A percentile compares a stretch with the other conserved stretches of the same genome.
Conservation (phyloP, 2,329 filamentous ascomycete genomes). For the Colletotrichum sp. region DNA sequence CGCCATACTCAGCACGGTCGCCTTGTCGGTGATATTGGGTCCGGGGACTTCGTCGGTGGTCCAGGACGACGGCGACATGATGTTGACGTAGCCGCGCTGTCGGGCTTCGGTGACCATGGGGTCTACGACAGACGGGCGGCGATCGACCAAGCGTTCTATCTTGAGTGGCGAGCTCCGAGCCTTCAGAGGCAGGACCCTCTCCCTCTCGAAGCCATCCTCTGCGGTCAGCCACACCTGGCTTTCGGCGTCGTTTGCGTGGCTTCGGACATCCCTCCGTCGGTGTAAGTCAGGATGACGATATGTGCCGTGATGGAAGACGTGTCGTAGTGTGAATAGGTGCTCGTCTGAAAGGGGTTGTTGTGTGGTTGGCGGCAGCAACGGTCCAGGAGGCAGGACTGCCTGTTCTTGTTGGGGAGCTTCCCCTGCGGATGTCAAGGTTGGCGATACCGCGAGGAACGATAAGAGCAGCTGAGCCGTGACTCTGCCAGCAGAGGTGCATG, state of each 20-base stretch:
- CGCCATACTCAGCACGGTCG: constrained; percentile 83
- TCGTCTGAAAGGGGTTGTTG: constrained; percentile 55
- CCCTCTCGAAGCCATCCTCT: constrained; percentile 60
- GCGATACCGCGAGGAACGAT: constrained; percentile 68
- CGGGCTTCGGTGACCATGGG: constrained; percentile 77
- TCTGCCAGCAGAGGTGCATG: constrained; percentile 63
- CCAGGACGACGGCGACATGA: constrained; percentile 79
- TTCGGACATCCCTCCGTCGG: constrained; percentile 71
- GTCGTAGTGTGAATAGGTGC: constrained; percentile 74
- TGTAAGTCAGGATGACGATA: constrained; percentile 80
- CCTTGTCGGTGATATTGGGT: constrained; percentile 85
- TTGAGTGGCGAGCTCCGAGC: constrained; percentile 68
- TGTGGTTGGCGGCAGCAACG: constrained; percentile 42
- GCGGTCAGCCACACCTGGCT: constrained; percentile 63
- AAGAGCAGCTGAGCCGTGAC: constrained; percentile 69
- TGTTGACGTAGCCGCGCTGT: constrained; percentile 68
- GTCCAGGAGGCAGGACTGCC: constrained; percentile 45
- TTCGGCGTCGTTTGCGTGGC: constrained; percentile 54
- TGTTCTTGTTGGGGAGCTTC: constrained; percentile 40
- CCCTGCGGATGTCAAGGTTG: constrained; percentile 41
- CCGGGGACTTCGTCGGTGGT: constrained; percentile 77
- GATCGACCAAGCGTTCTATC: constrained; percentile 84
- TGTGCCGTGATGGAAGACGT: constrained; percentile 92
- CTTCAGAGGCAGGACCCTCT: constrained; percentile 57
- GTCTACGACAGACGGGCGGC: constrained; percentile 78